Conservation (phyloP, 148 eudicot species). For the Persicaria maculosa region DNA sequence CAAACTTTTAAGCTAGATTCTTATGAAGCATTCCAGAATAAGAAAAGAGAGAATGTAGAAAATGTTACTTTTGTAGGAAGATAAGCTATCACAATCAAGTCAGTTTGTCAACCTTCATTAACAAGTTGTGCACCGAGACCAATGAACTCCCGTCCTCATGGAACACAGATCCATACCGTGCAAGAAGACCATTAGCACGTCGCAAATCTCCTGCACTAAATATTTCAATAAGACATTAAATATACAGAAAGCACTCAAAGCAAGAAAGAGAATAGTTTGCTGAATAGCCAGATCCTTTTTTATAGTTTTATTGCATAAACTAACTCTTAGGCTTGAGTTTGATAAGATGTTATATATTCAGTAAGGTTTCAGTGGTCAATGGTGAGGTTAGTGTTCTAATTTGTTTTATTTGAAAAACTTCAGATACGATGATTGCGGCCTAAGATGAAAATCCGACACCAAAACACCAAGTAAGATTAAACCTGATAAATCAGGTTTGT, state of each 20-base stretch:
- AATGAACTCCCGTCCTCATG: conserved; percentile 46
- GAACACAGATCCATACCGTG: conserved; percentile 49
- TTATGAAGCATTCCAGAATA: neutral
- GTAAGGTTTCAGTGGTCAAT: too few relatives aligned
- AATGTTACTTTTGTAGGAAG: neutral
- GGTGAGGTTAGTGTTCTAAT: neutral
- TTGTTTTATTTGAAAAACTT: neutral
- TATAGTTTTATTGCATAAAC: too few relatives aligned
- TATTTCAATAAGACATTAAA: conserved; percentile 13
- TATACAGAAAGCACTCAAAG: neutral
- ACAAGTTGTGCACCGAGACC: conserved; percentile 44
- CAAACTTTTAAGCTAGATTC: neutral
- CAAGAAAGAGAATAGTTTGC: neutral
- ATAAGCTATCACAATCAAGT: neutral
- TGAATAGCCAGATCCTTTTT: neutral
- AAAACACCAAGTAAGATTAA: neutral
- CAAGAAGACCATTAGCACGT: conserved; percentile 77
- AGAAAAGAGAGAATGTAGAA: neutral
- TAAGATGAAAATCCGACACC: neutral
- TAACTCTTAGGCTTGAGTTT: too few relatives aligned
- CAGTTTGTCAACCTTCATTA: conserved; percentile 50
- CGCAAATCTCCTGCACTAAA: conserved; percentile 70
- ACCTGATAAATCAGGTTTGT: neutral
- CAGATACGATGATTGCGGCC: neutral
- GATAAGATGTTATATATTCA: too few relatives aligned